phyloP scores from a whole-genome alignment of 78 protist species.

The Dictyostelium brefeldianum region DNA sequence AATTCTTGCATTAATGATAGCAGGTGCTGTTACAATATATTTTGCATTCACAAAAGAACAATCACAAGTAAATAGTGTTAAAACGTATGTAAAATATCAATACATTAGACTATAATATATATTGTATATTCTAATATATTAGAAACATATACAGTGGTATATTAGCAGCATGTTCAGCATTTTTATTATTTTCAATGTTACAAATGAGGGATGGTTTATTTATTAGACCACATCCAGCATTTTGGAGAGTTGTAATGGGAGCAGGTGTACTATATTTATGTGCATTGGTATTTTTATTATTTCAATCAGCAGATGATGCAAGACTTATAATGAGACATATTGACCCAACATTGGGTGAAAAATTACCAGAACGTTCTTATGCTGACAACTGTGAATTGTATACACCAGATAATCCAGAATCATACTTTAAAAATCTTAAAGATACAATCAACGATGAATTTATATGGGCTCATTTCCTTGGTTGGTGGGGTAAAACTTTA shows the following conservation, averaged over 20 bases:
- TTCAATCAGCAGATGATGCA: constrained; percentile 88
- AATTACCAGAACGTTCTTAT: constrained; percentile 86
- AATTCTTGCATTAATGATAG: constrained; percentile 55
- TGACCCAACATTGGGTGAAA: constrained; percentile 82
- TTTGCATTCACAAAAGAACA: constrained; percentile 82
- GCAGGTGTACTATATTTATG: constrained; percentile 87
- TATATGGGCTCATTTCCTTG: constrained; percentile 92
- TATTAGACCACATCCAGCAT: constrained; percentile 94
- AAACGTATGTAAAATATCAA: constrained; percentile 66
- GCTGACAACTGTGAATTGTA: constrained; percentile 89
- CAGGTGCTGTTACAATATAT: constrained; percentile 50
- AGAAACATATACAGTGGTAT: no score
- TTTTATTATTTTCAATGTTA: constrained; percentile 79
- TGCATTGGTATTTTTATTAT: constrained; percentile 82
- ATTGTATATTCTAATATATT: no score
- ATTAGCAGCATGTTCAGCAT: constrained; percentile 68
- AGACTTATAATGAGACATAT: constrained; percentile 65
- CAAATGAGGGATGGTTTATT: constrained; percentile 88
- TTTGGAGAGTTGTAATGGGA: constrained; percentile 93
- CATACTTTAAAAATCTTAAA: constrained; percentile 48
- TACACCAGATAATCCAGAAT: constrained; percentile 82
- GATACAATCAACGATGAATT: constrained; percentile 86
- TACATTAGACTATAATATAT: no score
- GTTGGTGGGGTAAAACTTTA: constrained; percentile 92
- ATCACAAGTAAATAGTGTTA: constrained; percentile 36